A percentile compares a stretch with the other conserved stretches of the same genome.
Conservation (phyloP, 192 early-diverging fungal species). For the Funneliformis mosseae region DNA sequence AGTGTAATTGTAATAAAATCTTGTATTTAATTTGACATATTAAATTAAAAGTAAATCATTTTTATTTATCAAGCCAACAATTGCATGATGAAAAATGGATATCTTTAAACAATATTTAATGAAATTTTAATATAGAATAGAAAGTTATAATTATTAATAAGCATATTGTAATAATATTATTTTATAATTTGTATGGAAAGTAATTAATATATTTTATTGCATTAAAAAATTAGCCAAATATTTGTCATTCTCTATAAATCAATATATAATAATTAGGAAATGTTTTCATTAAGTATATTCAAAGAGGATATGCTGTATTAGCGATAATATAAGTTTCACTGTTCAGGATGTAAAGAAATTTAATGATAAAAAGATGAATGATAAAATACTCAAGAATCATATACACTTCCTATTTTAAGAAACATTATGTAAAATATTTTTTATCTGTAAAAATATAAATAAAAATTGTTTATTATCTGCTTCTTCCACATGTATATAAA, state of each 20-base stretch:
- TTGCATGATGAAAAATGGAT: too few relatives aligned
- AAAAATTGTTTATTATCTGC: background rate
- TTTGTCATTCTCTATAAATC: background rate
- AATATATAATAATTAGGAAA: background rate
- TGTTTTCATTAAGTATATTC: background rate
- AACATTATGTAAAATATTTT: background rate
- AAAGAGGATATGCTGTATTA: background rate
- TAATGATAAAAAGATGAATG: background rate
- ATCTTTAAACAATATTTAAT: too few relatives aligned
- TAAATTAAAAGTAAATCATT: too few relatives aligned
- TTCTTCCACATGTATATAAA: background rate
- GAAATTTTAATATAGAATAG: too few relatives aligned
- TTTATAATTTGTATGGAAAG: background rate
- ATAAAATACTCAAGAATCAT: background rate
- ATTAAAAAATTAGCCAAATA: too few relatives aligned
- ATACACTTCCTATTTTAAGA: background rate
- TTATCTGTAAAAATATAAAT: background rate
- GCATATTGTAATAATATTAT: too few relatives aligned
- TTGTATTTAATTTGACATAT: too few relatives aligned
- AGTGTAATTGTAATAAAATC: too few relatives aligned
- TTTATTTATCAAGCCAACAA: too few relatives aligned
- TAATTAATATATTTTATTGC: conserved; percentile 28
- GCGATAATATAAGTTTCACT: background rate
- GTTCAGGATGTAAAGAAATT: background rate
- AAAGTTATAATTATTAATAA: too few relatives aligned